Percentiles rank a stretch among this genome's conserved stretches.
phyloP scores from a whole-genome alignment of 2,329 filamentous ascomycete species.

The Venturia nashicola region DNA sequence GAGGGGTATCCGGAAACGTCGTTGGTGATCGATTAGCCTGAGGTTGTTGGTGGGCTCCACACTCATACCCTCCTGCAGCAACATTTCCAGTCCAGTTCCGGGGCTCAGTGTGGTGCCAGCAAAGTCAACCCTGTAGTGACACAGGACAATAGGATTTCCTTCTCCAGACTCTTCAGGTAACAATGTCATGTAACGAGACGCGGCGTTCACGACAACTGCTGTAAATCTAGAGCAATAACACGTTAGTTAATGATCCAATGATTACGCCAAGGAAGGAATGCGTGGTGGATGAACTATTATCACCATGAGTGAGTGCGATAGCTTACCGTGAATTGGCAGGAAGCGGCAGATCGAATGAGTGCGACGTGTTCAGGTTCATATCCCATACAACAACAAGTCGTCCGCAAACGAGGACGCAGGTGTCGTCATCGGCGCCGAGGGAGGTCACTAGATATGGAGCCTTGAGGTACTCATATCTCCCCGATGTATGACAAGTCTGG shows the following conservation, averaged over 20 bases:
- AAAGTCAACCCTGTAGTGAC: conserved; percentile 1
- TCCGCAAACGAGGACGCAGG: background rate
- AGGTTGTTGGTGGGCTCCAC: background rate
- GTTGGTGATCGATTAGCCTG: background rate
- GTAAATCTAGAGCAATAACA: background rate
- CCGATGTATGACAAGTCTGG: background rate
- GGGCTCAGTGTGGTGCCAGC: background rate
- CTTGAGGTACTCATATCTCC: background rate
- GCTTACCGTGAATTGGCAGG: conserved; percentile 1
- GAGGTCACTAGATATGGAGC: background rate
- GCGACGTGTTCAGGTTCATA: background rate
- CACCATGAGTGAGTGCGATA: background rate
- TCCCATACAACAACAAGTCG: background rate
- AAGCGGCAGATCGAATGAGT: background rate
- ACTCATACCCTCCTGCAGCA: background rate
- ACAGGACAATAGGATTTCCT: background rate
- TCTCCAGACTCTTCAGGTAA: background rate
- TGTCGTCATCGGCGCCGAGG: background rate
- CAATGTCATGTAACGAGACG: background rate
- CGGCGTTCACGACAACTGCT: background rate
- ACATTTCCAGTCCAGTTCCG: conserved; percentile 1
- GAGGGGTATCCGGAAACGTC: background rate
- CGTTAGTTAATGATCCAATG: background rate
- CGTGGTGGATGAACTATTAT: background rate
- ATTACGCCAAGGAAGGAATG: background rate